Percentiles rank a stretch among this genome's conserved stretches.
Conservation (phyloP, 2,329 filamentous ascomycete genomes). For the Chaetothyriales sp. region DNA sequence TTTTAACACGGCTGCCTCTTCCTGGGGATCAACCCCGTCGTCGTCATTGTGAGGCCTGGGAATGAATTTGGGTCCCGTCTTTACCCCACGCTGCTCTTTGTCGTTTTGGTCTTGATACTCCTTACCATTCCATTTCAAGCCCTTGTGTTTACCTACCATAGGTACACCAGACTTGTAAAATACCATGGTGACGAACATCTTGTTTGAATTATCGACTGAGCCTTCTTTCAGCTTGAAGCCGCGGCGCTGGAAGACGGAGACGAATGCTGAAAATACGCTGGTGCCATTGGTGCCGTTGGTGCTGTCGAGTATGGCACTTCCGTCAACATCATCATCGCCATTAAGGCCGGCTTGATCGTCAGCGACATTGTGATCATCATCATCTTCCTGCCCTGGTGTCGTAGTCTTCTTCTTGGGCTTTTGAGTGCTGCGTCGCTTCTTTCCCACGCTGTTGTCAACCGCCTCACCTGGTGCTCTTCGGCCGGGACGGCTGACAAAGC, state of each 20-base stretch:
- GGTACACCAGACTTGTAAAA: constrained; percentile 75
- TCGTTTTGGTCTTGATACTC: constrained; percentile 22
- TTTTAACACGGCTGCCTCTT: constrained; percentile 62
- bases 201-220: constrained; percentile 70
- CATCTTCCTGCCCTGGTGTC: constrained; percentile 25
- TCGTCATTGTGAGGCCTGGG: constrained; percentile 45
- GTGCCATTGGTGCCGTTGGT: constrained; percentile 61
- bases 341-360: constrained; percentile 43
- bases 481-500: constrained; percentile 50
- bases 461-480: constrained; percentile 26
- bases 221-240: constrained; percentile 71
- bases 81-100: constrained; percentile 22
- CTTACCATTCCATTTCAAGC: constrained; percentile 23
- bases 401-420: constrained; percentile 27
- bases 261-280: constrained; percentile 46
- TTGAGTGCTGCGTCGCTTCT: constrained; percentile 33
- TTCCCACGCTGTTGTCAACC: constrained; percentile 57
- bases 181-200: constrained; percentile 96
- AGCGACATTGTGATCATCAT: constrained; percentile 36
- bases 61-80: constrained; percentile 18
- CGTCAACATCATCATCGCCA: constrained; percentile 29
- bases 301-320: constrained; percentile 36
- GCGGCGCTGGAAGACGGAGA: constrained; percentile 62
- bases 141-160: constrained; percentile 56
- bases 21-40: constrained; percentile 40